phyloP scores from a whole-genome alignment of 75 land plant species.

The Larix kaempferi region DNA sequence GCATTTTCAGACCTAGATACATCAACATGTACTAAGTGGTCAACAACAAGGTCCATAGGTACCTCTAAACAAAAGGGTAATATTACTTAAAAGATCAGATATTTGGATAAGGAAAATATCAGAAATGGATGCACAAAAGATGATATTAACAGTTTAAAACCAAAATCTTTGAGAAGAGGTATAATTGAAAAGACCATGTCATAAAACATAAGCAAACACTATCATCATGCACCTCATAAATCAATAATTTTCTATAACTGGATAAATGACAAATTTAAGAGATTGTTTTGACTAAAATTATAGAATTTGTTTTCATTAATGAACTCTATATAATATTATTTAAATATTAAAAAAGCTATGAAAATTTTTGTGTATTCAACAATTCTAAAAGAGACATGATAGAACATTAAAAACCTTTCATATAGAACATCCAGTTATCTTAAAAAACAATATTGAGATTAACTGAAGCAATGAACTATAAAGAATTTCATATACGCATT shows the following conservation, averaged over 20 bases:
- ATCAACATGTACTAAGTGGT: slow-evolving; percentile 93
- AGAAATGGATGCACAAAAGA: slow-evolving; percentile 18
- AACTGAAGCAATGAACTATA: no score
- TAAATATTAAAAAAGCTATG: no score
- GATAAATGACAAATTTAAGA: no score
- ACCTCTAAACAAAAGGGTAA: slow-evolving; percentile 41
- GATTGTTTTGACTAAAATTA: no score
- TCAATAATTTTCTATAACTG: not conserved
- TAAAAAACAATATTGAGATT: no score
- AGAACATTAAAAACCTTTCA: not conserved
- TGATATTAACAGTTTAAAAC: slow-evolving; percentile 22
- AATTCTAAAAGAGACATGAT: not conserved
- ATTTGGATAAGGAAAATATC: not conserved
- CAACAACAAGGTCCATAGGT: slow-evolving; percentile 90
- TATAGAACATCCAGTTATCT: no score
- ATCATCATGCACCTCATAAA: not conserved
- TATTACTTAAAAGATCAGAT: not conserved
- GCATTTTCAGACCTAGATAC: slow-evolving; percentile 78
- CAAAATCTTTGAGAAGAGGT: slow-evolving; percentile 23
- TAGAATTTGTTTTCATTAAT: no score
- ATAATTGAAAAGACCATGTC: slow-evolving; percentile 30
- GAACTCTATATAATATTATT: no score
- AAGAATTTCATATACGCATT: not conserved
- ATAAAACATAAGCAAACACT: slow-evolving; percentile 25
- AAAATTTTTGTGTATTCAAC: not conserved